Percentiles rank a stretch among this genome's conserved stretches.
Conservation (phyloP, 805 yeast genomes). For the Metschnikowia continentalis region DNA sequence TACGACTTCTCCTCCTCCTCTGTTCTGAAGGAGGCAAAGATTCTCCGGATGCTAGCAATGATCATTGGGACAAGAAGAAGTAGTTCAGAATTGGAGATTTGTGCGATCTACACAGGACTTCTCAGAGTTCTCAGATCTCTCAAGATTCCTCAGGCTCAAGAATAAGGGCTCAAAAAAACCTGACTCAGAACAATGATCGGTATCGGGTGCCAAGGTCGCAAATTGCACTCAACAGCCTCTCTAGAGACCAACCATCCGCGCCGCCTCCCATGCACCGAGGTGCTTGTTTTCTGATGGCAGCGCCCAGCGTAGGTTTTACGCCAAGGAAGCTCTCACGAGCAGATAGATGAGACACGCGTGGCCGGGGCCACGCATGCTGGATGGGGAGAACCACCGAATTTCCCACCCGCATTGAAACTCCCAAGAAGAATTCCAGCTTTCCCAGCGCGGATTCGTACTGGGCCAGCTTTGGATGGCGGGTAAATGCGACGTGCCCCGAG, state of each 20-base stretch:
- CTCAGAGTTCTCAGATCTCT: too few species aligned
- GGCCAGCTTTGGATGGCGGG: constrained; percentile 33
- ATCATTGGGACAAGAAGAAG: constrained; percentile 35
- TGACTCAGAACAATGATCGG: constrained; percentile 54
- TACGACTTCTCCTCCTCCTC: constrained; percentile 80
- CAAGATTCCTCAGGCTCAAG: too few species aligned
- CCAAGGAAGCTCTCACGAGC: constrained; percentile 56
- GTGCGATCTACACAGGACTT: not conserved
- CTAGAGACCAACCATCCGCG: constrained; percentile 51
- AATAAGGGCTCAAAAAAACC: constrained; percentile 20
- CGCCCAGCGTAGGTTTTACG: constrained; percentile 55
- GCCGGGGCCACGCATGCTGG: constrained; percentile 16
- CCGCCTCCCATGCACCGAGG: constrained; percentile 49
- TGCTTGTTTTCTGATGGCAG: constrained; percentile 50
- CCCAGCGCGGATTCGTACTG: constrained; percentile 13
- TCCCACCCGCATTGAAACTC: constrained; percentile 46
- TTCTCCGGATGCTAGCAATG: constrained; percentile 69
- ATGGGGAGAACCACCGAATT: constrained; percentile 59
- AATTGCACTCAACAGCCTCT: constrained; percentile 56
- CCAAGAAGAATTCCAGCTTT: not conserved
- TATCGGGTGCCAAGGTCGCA: constrained; percentile 59
- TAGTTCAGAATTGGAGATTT: not conserved
- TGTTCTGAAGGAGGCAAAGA: constrained; percentile 77
- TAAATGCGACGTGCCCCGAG: constrained; percentile 46
- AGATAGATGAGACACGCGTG: constrained; percentile 14